Base-by-base conservation (phyloP, 768 basidiomycete genomes). In the Russula emetica region DNA sequence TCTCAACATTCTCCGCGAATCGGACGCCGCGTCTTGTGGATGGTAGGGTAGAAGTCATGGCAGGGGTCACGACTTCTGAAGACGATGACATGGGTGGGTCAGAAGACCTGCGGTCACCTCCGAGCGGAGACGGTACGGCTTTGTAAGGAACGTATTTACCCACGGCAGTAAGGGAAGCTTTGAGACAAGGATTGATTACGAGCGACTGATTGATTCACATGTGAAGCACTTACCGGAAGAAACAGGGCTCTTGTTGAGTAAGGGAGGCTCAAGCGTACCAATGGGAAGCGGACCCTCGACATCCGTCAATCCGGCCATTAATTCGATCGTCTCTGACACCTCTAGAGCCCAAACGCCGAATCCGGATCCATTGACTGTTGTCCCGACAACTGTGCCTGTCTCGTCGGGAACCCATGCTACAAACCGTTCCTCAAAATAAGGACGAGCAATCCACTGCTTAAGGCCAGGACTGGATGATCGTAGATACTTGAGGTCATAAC, bases 1-100 rank as follows among this genome's bases (percentile, higher is more conserved):
- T 84, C 70, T 83, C 82, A 69, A 83, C 82, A 50, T 16, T 47
- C 67, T 86, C 85, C 34, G 79, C 83, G 64, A 88, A 87, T 50
- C 85, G 81, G 10, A 87, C 87, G 11, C 85, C 84, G 44, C 85
- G 81, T 71, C 72, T 74, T 24, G 63, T 45, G 36, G 36, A 18
- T 28, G 57, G 51, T 26, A 40, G 4, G 2, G 58, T 22, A 16
- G 53, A 26, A 52, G 32, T 36, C 16, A 58, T 44, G 45, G 58
- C 26, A 9, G 66, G 55, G 45, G 45, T 30, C 58, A 64, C 59
- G 18, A 45, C 44, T 9, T 60, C 57, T 2, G 66, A 55, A 4
- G 66, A 52, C 20, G 61, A 36, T 38, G 65, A 68, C 11, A 64
- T 62, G 32, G 56, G 36, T 32, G 58, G 40, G 54, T 47, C 49